Evolutionary conservation across 2,329 filamentous ascomycete genomes (phyloP), one percentile per base, ranked within the genome.

Genomic region (Macroventuria anomochaeta): DNA sequence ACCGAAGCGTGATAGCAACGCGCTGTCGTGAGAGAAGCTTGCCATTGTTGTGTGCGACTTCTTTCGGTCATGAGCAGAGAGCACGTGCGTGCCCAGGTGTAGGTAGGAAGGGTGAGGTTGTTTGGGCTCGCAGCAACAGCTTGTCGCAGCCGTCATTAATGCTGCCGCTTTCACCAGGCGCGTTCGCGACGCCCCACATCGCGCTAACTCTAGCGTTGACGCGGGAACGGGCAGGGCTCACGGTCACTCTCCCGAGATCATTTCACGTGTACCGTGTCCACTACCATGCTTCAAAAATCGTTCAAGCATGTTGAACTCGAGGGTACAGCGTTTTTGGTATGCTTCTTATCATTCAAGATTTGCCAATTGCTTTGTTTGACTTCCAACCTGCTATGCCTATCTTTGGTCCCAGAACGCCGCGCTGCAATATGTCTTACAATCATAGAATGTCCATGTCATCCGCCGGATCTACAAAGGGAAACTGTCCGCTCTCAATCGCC

Each of bases 401-500:
- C 42, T 11, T 36, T 13, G 8, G 13, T 37, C 41, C 46, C 25
- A 4, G 20, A 65, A 69, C 66, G 66, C 64, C 66, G 54, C 55
- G 63, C 62, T 67, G 51, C 54, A 52, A 54, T 56, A 26, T 40
- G 49, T 50, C 38, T 50, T 62, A 57, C 50, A 46, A 46, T 62
- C 66, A 73, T 59, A 75, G 58, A 37, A 75, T 68, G 43, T 75
- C 71, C 69, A 74, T 73, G 32, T 73, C 71, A 47, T 74, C 72
- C 32, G 48, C 59, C 18, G 62, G 55, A 49, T 72, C 71, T 41
- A 73, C 81, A 70, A 97, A 90, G 13, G 89, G 89, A 80, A 96
- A 97, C 70, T 96, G 87, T 53, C 96, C 92, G 69, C 90, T 90
- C 76, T 95, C 88, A 72, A 97, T 92, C 46, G 90, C 89, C 46